Evolutionary conservation across 139 green algal species (phyloP), one percentile per base, ranked within the genome.

Genomic region (Closterium sp.): DNA sequence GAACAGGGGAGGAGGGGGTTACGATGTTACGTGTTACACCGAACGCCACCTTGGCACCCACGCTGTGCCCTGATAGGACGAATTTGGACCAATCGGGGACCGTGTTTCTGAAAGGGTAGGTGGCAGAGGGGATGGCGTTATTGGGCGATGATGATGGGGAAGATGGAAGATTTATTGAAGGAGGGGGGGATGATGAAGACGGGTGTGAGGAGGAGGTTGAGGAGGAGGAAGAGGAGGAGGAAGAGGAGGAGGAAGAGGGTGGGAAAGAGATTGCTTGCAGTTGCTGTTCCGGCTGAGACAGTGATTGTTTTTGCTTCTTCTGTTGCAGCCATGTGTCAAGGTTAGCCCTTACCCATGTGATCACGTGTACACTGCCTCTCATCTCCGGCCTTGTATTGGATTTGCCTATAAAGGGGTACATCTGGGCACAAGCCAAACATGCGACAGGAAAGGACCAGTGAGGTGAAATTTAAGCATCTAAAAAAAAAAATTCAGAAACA

Each of bases 1-100:
- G 13, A 24, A 90, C 31, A 24, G 31, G 70, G 62, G 88, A 86
- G 9, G 70, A 90, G 28, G 28, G 29, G 1, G 30, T 21, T 1
- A 90, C 62, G 30, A 86, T 90, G 62, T 86, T 90, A 90, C 31
- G 31, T 86, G n/a, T 86, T 86, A 86, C 30, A 50, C 88, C 88
- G 29, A 90, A 90, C 32, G 88, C 88, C 38, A 90, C 88, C 34
- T 90, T 90, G 62, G 27, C 88, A 29, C 88, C 88, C 27, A 50
- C 38, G 4, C 88, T 90, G 30, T 90, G 88, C 29, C 88, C 88
- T 86, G 30, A 30, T 38, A 90, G 31, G 28, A 62, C 88, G 9
- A 90, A 50, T 90, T 90, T 90, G 62, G 88, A 90, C 62, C 62
- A 79, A 79, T 79, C 62, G 27, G 62, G 62, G 17, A 24, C 17